Conservation (phyloP, 176 grass and related monocot genomes). For the Poa annua region DNA sequence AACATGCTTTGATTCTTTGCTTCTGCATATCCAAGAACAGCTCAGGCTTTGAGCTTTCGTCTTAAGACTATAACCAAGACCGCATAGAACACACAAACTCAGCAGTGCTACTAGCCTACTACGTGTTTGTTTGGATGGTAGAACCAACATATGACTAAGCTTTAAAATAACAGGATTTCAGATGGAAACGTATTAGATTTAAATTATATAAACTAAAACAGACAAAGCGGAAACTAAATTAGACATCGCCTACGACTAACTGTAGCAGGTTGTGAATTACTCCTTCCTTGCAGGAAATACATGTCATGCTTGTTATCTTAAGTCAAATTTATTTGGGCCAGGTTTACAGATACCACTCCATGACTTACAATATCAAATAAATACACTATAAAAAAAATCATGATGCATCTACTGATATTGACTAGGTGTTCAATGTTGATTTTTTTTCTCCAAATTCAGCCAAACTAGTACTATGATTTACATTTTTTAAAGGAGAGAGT, state of each 20-base stretch:
- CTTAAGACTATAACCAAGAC: constrained; percentile 42
- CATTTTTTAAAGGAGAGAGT: neutral
- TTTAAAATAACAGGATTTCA: constrained; percentile 20
- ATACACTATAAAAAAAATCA: neutral
- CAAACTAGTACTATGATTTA: neutral
- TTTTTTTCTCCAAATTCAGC: neutral
- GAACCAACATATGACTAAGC: constrained; percentile 9
- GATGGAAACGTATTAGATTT: neutral
- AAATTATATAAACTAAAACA: constrained; percentile 16
- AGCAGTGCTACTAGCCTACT: neutral
- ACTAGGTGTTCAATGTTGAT: neutral
- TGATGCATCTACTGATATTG: neutral
- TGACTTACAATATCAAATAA: neutral
- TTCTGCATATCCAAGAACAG: constrained; percentile 66
- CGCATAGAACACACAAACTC: constrained; percentile 33
- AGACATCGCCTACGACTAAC: neutral
- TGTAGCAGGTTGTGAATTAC: constrained; percentile 20
- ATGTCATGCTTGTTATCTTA: neutral
- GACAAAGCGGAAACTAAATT: neutral
- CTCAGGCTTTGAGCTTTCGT: constrained; percentile 65
- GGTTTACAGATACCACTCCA: neutral
- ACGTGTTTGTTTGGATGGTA: constrained; percentile 36
- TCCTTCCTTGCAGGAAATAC: neutral
- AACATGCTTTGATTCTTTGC: constrained; percentile 92
- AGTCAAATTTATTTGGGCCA: neutral